Evolutionary conservation across 192 early-diverging fungal species (phyloP), one percentile per base, ranked within the genome.

Genomic region (Backusella westeae): DNA sequence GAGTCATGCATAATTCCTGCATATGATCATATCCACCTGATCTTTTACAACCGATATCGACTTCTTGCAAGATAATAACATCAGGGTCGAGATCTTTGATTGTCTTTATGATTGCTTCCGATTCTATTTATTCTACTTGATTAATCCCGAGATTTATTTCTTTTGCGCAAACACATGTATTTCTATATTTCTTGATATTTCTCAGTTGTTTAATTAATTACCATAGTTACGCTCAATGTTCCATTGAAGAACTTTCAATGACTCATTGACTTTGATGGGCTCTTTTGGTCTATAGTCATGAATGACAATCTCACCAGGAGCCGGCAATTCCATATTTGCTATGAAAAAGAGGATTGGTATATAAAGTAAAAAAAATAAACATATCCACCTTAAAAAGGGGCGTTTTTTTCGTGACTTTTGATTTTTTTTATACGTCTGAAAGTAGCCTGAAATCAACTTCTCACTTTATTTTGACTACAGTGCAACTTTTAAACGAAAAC

Each of bases 211-310:
- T 46, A 29, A 41, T 19, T 49, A 32, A 9, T 42, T 77, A 80
- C 88, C 82, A 87, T 93, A 93, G 69, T 93, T 93, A 59, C 93
- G 89, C 76, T 94, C 93, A 66, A 94, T 91, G 75, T 94, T 94
- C 93, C 93, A 94, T 73, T 94, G 92, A 17, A 94, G 73, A 26
- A 90, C 87, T 29, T 90, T 89, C 34, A 93, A 79, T 4, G 88
- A 85, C 72, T 75, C 67, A 35, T 21, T 53, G 6, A 42, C 41
- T 32, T 34, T n/a, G 10, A 32, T n/a, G 5, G 39, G 17, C 35
- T 44, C 26, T 4, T 10, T 34, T 21, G 59, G 41, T 56, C 72
- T 56, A 21, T 75, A 67, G 29, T 75, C 74, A 35, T 75, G 41
- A n/a, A 34, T 21, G 21, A 75, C 23, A 34, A 75, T 66, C 29